These are phyloP conservation scores for Wickerhamomyces rabaulensis DNA, from an alignment of 805 yeast species.

Conservation along the genomic window DNA sequence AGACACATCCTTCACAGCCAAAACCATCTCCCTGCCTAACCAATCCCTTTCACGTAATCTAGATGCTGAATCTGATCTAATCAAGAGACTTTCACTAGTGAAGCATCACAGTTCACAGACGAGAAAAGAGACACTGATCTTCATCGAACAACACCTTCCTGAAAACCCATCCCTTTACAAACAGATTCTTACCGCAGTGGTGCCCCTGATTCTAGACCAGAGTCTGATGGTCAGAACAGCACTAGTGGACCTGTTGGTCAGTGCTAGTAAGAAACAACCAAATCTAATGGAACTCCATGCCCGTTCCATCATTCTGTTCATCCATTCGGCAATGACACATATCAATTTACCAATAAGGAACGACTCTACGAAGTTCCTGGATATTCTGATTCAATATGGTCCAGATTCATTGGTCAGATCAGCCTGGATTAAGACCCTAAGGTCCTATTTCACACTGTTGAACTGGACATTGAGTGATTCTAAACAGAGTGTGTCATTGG, in stretches of 20 bases:
- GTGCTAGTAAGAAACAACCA: constrained; percentile 44
- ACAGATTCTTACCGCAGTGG: constrained; percentile 48
- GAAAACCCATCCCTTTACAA: constrained; percentile 48
- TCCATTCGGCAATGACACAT: constrained; percentile 93
- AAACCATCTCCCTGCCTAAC: constrained; percentile 36
- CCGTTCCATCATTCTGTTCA: constrained; percentile 58
- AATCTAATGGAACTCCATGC: constrained; percentile 58
- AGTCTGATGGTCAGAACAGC: constrained; percentile 61
- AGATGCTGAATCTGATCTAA: constrained; percentile 38
- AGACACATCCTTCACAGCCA: constrained; percentile 79
- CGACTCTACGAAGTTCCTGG: constrained; percentile 66
- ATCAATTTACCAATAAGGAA: constrained; percentile 70
- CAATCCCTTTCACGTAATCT: constrained; percentile 28
- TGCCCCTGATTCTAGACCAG: constrained; percentile 56
- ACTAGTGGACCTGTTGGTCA: constrained; percentile 40
- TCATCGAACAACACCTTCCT: constrained; percentile 48
- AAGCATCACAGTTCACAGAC: constrained; percentile 70
- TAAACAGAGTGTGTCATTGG: constrained; percentile 25
- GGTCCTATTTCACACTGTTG: constrained; percentile 61
- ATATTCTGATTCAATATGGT: constrained; percentile 50
- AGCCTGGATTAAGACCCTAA: constrained; percentile 65
- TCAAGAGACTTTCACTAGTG: constrained; percentile 60
- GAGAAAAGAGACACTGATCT: constrained; percentile 62
- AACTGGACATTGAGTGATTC: constrained; percentile 58
- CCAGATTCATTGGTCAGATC: constrained; percentile 52